phyloP scores from a whole-genome alignment of 2,329 filamentous ascomycete genomes.

The Rosellinia necatrix region DNA sequence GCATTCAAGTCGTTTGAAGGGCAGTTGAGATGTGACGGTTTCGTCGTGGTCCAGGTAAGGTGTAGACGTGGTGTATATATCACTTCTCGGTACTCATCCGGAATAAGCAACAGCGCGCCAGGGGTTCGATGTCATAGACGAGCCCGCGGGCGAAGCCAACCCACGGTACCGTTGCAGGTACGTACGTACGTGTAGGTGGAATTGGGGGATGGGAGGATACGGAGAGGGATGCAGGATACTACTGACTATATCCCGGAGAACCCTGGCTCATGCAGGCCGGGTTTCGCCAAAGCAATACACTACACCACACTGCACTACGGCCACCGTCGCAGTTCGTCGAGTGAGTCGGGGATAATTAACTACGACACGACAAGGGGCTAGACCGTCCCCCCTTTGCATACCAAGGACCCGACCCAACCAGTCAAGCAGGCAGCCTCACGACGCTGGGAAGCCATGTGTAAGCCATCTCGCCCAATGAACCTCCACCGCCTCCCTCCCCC shows the following conservation, averaged over 20 bases:
- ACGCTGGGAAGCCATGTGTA: conserved; percentile 7
- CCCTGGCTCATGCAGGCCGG: conserved; percentile 23
- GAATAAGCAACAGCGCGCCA: not conserved
- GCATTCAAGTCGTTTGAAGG: not conserved
- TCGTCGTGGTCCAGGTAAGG: not conserved
- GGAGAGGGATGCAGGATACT: conserved; percentile 11
- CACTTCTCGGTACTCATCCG: not conserved
- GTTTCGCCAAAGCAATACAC: conserved; percentile 2
- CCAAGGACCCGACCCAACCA: conserved; percentile 19
- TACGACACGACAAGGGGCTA: too few species aligned
- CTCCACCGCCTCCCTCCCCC: conserved; percentile 7
- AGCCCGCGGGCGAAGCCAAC: conserved; percentile 12
- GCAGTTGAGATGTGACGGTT: not conserved
- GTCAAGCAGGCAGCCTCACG: conserved; percentile 23
- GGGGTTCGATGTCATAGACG: not conserved
- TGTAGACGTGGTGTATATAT: not conserved
- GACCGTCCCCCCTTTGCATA: too few species aligned
- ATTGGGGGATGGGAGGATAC: not conserved
- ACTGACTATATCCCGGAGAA: conserved; percentile 24
- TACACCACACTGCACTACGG: not conserved
- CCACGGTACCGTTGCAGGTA: conserved; percentile 5
- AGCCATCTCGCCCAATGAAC: conserved; percentile 21
- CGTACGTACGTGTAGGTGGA: not conserved
- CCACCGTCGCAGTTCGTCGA: conserved; percentile 14
- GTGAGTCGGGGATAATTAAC: conserved; percentile 14